phyloP scores from a whole-genome alignment of 23 red algal genomes.

The Gracilariopsis chorda region DNA sequence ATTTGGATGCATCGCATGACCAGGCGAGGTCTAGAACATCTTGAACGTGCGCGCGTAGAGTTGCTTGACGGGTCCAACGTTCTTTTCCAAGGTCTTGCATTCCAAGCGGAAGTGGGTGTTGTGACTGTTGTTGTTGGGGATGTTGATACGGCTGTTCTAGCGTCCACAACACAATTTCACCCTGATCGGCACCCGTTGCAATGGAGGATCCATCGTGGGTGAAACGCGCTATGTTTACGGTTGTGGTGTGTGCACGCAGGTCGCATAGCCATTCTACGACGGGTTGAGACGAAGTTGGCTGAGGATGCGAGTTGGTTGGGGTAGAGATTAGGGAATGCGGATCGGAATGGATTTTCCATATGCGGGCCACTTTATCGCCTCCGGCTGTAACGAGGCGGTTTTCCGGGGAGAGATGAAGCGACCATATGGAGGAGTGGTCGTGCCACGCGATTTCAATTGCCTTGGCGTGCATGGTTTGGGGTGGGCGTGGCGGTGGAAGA shows the following conservation, averaged over 20 bases:
- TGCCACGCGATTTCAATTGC: slow-evolving; percentile 69
- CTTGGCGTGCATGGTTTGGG: slow-evolving; percentile 27
- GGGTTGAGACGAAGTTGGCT: neutral
- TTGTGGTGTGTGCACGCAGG: slow-evolving; percentile 65
- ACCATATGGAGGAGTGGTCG: slow-evolving; percentile 58
- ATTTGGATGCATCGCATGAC: slow-evolving; percentile 36
- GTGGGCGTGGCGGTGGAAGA: neutral
- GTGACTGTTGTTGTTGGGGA: neutral
- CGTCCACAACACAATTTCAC: slow-evolving; percentile 73
- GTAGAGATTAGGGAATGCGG: neutral
- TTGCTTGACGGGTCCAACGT: slow-evolving; percentile 58
- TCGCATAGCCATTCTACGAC: slow-evolving; percentile 70
- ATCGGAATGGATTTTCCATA: slow-evolving; percentile 22
- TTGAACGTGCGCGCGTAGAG: slow-evolving; percentile 71
- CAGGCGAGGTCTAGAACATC: slow-evolving; percentile 85
- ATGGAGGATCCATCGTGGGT: slow-evolving; percentile 52
- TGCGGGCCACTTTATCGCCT: slow-evolving; percentile 65
- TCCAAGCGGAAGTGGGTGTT: neutral
- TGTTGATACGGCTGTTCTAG: neutral
- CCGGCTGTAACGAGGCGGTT: slow-evolving; percentile 70
- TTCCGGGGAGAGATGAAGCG: slow-evolving; percentile 15
- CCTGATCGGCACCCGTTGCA: slow-evolving; percentile 79
- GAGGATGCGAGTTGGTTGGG: neutral
- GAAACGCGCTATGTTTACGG: slow-evolving; percentile 78
- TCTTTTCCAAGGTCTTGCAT: slow-evolving; percentile 3